Evolutionary conservation across 257 asterid genomes (phyloP), one percentile per base, ranked within the genome.

Genomic region (Salvia miltiorrhiza): DNA sequence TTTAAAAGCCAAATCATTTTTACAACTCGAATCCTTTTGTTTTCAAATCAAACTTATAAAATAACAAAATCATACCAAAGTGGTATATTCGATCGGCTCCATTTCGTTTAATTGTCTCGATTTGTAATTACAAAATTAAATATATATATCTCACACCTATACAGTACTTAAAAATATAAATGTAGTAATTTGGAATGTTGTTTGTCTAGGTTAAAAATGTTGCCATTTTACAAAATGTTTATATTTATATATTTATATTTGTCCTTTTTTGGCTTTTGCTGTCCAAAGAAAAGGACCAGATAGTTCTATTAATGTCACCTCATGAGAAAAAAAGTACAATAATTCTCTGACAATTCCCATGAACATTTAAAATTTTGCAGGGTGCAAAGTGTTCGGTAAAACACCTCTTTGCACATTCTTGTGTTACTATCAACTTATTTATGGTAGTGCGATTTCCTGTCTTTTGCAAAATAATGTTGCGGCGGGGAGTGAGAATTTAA

Each of bases 211-310:
- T n/a, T n/a, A n/a, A n/a, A n/a, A n/a, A n/a, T n/a, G n/a, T n/a
- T n/a, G n/a, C n/a, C n/a, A 30, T 30, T 3, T 6, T 30, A 30
- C 33, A 30, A 3, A 3, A 30, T 30, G 33, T 1, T 30, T 30
- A 0, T 30, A 3, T 30, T 28, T 28, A 28, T 28, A 30, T 33
- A 33, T n/a, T n/a, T 10, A 16, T 28, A 23, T 43, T 72, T 65
- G 33, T 59, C 39, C 40, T 59, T 50, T 49, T 20, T 37, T 37
- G 66, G 66, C 17, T 60, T 60, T 60, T 60, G 66, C 48, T 37
- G 73, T 49, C 35, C 41, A 40, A 61, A 61, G 79, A 61, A 52
- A 56, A 30, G 47, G 56, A 39, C 64, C 37, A 50, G 40, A 60
- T 63, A 10, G 40, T 20, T 40, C 64, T 24, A n/a, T 14, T 4